phyloP scores from a whole-genome alignment of 2,329 filamentous ascomycete genomes.

The Colletotrichum lupini region DNA sequence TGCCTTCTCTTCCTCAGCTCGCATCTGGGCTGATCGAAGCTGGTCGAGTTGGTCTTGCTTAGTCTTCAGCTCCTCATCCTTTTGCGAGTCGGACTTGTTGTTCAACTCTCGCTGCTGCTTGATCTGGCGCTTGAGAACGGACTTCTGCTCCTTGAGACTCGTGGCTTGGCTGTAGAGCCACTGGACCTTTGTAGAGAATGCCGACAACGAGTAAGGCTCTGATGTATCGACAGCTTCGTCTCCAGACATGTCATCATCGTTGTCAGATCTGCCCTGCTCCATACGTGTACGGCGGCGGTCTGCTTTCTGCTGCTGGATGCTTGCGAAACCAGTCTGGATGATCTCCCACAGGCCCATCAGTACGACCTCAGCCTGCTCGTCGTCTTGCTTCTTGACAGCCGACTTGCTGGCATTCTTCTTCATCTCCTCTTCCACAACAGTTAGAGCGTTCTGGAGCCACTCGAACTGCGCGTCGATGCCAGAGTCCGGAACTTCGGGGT shows the following conservation, averaged over 20 bases:
- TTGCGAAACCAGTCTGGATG: conserved; percentile 65
- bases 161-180: conserved; percentile 82
- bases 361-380: conserved; percentile 66
- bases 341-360: conserved; percentile 68
- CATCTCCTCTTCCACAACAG: conserved; percentile 58
- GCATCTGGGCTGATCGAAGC: conserved; percentile 38
- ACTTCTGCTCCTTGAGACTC: conserved; percentile 85
- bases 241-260: conserved; percentile 71
- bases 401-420: conserved; percentile 45
- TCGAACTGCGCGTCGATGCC: conserved; percentile 74
- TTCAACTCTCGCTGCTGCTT: conserved; percentile 96
- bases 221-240: conserved; percentile 68
- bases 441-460: conserved; percentile 73
- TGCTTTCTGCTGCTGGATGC: conserved; percentile 64
- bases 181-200: conserved; percentile 83
- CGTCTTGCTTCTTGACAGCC: conserved; percentile 49
- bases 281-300: conserved; percentile 63
- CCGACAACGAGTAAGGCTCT: conserved; percentile 77
- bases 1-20: conserved; percentile 61
- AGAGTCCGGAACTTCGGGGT: conserved; percentile 69
- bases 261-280: conserved; percentile 68
- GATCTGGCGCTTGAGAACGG: conserved; percentile 89
- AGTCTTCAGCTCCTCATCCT: conserved; percentile 71
- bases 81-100: conserved; percentile 81
- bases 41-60: conserved; percentile 67